Base-by-base conservation (phyloP, 106 monocot species). In the Dioscorea dumetorum region DNA sequence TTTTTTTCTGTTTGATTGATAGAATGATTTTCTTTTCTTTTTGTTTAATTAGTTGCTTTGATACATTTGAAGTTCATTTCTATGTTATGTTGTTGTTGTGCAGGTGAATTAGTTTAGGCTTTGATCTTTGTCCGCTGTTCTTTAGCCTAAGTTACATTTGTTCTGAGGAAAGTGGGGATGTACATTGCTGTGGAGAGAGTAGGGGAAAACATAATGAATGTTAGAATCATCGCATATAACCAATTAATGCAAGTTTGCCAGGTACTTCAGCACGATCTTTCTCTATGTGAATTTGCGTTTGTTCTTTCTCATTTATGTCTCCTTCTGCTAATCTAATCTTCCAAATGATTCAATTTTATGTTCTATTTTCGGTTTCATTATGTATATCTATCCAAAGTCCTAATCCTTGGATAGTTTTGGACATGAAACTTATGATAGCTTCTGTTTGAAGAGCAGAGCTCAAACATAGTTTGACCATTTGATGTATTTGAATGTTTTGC, bases 211-310 rank as follows among this genome's bases (percentile, higher is more conserved):
- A 79, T 66, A 62, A 83, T 87, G 87, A 77, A 74, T 24, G 63
- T 74, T 64, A 71, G 79, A 61, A 63, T 74, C 64, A 74, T 77
- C 20, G 74, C 82, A 4, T 80, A 83, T 48, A 68, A 68, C 68
- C 80, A 74, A 28, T 62, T 75, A 63, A 72, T 78, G 72, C 83
- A 72, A 69, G 48, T 75, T 52, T 87, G 81, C 33, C 81, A 81
- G 81, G 85, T 81, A 66, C 12, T 54, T 54, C 54, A 4, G 0
- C 13, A 0, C 12, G 5, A 16, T 54, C 54, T 54, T 18, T 5
- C 5, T 54, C 54, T 5, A 54, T 54, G 0, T 8, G 15, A 19
- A 8, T 54, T 54, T 19, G 1, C 15, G 5, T 54, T 54, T 54
- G 15, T 18, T 54, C 13, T 19, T 54, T 8, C 54, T 0, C 5